Evolutionary conservation across 371 early-diverging fungal species (phyloP).

Genomic region (Mycotypha africana): DNA sequence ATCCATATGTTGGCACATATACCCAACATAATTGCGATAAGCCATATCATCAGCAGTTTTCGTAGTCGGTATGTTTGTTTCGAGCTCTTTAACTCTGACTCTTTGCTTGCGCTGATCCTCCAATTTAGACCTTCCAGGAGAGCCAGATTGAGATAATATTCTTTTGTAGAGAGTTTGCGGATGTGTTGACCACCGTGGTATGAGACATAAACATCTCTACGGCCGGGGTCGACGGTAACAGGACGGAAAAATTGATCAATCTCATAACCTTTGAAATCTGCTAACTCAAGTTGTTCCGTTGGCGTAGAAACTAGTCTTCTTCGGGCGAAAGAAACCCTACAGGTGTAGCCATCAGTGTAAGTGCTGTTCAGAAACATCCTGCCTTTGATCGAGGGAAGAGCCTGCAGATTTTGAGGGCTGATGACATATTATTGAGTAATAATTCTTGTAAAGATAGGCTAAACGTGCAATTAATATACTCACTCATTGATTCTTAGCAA

Average conservation of each 20-base stretch:
- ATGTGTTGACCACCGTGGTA: neutral
- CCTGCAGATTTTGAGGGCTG: neutral
- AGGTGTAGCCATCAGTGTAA: neutral
- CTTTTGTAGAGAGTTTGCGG: neutral
- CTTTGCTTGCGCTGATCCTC: conserved; percentile 2
- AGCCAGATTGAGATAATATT: conserved; percentile 4
- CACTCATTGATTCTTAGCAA: neutral
- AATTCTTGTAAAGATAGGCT: neutral
- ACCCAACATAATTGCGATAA: neutral
- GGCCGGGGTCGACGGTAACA: neutral
- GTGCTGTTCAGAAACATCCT: neutral
- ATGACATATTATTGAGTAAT: neutral
- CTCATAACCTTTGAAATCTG: neutral
- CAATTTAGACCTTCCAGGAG: neutral
- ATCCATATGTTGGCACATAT: neutral
- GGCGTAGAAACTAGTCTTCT: neutral
- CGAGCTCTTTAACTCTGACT: neutral
- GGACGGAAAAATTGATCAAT: neutral
- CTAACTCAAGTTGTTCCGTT: neutral
- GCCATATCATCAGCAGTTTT: neutral
- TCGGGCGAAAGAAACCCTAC: neutral
- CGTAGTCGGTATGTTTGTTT: neutral
- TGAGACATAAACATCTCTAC: conserved; percentile 1
- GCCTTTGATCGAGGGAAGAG: neutral
- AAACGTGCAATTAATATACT: neutral